Evolutionary conservation across 2,329 filamentous ascomycete species (phyloP).

Genomic region (Trichophyton mentagrophytes): DNA sequence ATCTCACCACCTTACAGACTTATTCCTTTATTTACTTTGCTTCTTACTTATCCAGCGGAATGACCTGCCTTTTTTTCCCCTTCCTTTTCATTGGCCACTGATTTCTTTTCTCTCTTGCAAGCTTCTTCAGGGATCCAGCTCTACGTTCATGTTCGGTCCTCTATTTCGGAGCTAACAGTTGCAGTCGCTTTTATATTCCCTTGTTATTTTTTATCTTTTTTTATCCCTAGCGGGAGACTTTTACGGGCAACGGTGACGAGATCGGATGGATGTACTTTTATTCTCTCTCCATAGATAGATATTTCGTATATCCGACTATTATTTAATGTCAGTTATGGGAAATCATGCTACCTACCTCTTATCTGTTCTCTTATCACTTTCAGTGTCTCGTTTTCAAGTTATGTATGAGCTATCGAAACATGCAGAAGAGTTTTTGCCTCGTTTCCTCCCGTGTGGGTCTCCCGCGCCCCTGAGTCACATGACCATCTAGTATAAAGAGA

Average conservation of each 20-base stretch:
- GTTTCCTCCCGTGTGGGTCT: not conserved
- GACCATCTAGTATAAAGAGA: not conserved
- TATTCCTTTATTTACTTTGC: slow-evolving; percentile 1
- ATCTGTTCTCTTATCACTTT: not conserved
- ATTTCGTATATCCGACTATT: not conserved
- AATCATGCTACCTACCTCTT: not conserved
- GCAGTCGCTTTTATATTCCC: not conserved
- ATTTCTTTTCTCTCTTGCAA: no score
- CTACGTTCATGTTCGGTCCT: not conserved
- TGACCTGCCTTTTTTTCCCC: not conserved
- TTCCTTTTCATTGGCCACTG: not conserved
- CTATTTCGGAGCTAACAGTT: not conserved
- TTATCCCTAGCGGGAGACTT: not conserved
- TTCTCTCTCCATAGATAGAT: not conserved
- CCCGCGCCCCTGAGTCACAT: slow-evolving; percentile 2
- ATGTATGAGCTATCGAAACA: not conserved
- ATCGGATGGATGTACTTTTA: not conserved
- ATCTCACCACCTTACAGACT: slow-evolving; percentile 2
- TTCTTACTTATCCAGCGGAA: not conserved
- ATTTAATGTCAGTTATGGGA: not conserved
- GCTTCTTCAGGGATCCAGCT: no score
- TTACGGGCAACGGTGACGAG: not conserved
- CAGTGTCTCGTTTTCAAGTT: no score
- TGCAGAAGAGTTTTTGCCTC: not conserved
- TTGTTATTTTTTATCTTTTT: not conserved